Conservation (phyloP, 495 filamentous ascomycete genomes). For the Penicillium cosmopolitanum region DNA sequence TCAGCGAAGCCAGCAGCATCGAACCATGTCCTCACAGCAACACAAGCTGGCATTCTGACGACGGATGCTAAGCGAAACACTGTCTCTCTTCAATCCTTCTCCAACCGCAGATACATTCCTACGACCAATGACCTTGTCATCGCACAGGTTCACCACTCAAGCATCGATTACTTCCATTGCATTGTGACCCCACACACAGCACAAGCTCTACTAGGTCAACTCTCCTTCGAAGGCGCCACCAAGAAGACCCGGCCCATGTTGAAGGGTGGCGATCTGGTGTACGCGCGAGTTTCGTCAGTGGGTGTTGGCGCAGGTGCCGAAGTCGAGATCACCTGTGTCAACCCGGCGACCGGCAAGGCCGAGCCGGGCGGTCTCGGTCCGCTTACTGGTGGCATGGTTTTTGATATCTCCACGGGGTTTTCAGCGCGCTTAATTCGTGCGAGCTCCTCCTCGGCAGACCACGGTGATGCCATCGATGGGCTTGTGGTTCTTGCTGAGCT, state of each 20-base stretch:
- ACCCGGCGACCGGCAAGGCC: slow-evolving; percentile 80
- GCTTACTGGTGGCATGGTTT: slow-evolving; percentile 84
- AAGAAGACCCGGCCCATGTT: slow-evolving; percentile 90
- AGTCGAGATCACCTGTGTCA: slow-evolving; percentile 86
- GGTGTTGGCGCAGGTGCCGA: slow-evolving; percentile 78
- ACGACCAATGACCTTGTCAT: slow-evolving; percentile 79
- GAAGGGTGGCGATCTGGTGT: slow-evolving; percentile 73
- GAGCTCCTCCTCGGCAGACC: slow-evolving; percentile 59
- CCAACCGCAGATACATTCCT: slow-evolving; percentile 73
- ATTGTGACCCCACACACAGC: slow-evolving; percentile 70
- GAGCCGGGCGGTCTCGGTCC: slow-evolving; percentile 88
- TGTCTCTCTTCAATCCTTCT: slow-evolving; percentile 40
- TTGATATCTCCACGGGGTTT: slow-evolving; percentile 77
- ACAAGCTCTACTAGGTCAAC: slow-evolving; percentile 76
- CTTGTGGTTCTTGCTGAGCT: slow-evolving; percentile 79
- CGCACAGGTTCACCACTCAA: slow-evolving; percentile 76
- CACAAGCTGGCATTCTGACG: slow-evolving; percentile 76
- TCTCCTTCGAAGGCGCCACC: slow-evolving; percentile 87
- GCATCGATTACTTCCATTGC: slow-evolving; percentile 76
- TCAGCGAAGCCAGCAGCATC: slow-evolving; percentile 22
- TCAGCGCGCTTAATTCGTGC: slow-evolving; percentile 68
- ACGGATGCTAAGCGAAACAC: slow-evolving; percentile 75
- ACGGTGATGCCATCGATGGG: slow-evolving; percentile 62
- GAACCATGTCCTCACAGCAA: slow-evolving; percentile 63
- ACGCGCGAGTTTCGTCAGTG: slow-evolving; percentile 73